These are phyloP conservation scores for Catenaria anguillulae DNA, from an alignment of 371 early-diverging fungal species.

Conservation along the genomic window DNA sequence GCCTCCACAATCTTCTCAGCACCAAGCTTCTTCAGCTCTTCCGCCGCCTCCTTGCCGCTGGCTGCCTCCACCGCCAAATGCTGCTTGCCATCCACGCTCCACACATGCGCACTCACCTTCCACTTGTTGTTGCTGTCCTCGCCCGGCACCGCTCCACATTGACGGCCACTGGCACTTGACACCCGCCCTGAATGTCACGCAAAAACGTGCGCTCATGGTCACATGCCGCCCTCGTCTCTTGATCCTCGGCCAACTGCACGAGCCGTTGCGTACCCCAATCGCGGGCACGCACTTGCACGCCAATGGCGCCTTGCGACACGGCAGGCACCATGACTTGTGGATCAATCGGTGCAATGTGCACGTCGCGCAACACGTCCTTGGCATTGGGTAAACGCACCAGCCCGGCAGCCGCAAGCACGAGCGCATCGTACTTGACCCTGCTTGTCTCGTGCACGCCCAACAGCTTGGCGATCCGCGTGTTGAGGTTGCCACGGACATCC, in stretches of 20 bases:
- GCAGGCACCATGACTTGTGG: constrained; percentile 1
- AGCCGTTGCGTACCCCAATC: constrained; percentile 15
- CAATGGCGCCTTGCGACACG: constrained; percentile 8
- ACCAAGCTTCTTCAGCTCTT: constrained; percentile 3
- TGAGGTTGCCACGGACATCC: constrained; percentile 63
- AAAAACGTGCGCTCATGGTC: constrained; percentile 77
- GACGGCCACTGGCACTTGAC: constrained; percentile 91
- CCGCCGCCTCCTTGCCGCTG: constrained; percentile 1
- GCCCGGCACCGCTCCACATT: not conserved
- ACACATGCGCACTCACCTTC: not conserved
- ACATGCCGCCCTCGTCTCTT: constrained; percentile 48
- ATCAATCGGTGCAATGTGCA: not conserved
- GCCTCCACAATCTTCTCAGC: not conserved
- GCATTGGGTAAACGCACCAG: constrained; percentile 31
- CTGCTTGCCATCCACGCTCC: constrained; percentile 5
- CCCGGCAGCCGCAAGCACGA: constrained; percentile 84
- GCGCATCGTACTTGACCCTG: constrained; percentile 53
- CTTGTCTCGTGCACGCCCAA: constrained; percentile 35
- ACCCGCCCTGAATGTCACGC: constrained; percentile 85
- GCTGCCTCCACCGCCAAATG: constrained; percentile 2
- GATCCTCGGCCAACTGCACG: constrained; percentile 34
- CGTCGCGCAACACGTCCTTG: constrained; percentile 4
- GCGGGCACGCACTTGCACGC: constrained; percentile 2
- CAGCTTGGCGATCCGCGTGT: constrained; percentile 80
- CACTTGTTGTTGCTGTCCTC: not conserved